Base-by-base conservation (phyloP, 1,284 basidiomycete genomes). In the Singerocomus inundabilis region DNA sequence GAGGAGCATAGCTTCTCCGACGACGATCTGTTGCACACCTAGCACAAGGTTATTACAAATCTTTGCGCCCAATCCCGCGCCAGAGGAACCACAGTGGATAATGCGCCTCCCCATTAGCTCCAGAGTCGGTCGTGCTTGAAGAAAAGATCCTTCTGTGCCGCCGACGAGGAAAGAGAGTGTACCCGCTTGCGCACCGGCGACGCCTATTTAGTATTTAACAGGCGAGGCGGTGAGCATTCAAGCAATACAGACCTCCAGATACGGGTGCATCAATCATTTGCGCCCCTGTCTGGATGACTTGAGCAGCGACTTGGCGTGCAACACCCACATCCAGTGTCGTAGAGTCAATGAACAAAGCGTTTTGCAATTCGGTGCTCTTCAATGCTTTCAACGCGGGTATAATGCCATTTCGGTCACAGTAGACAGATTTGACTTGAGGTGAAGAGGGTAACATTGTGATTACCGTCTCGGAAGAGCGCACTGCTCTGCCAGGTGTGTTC, bases 91-190 rank as follows among this genome's bases (percentile, higher is more conserved):
- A 69, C 93, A 95, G 63, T 93, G 80, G 41, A 95, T 85, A 46
- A 90, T 82, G 6, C 85, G 81, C 48, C 78, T 78, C 7, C 93
- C 93, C 93, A 96, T 96, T 39, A 75, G 61, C n/a, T 77, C 66
- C 24, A 91, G 74, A 37, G 80, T 72, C 3, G 86, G 81, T 44
- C 77, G 71, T 7, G 88, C 82, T 24, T 72, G 70, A n/a, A 73
- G 63, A 61, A 87, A 93, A 13, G 80, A 76, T 5, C 69, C 63
- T 31, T 79, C 68, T 2, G 80, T 74, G 6, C 91, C 89, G n/a
- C 93, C 93, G 25, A 93, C 89, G 49, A 96, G 85, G 75, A 96
- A 96, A 16, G 89, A 84, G n/a, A 96, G 76, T 1, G 90, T 91
- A 29, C 80, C 90, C 6, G 87, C 87, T 62, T 87, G 84, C 9